Conservation (phyloP, 2,329 filamentous ascomycete genomes). For the Fusarium begoniae region DNA sequence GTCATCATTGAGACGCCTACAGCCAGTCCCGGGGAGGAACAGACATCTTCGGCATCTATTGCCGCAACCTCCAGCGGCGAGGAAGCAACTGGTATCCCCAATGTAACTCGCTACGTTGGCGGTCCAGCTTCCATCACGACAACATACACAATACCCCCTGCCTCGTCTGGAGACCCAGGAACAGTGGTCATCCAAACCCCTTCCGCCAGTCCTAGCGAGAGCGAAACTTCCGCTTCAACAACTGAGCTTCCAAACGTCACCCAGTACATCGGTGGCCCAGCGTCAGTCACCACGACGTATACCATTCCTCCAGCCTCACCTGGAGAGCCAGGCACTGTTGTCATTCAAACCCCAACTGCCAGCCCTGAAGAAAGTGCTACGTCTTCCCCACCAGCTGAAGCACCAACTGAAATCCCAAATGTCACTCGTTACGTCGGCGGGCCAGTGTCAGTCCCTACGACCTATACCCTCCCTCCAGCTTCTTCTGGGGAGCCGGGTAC, state of each 20-base stretch:
- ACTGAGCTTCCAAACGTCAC: background rate
- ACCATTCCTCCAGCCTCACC: background rate
- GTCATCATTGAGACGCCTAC: slow-evolving; percentile 13
- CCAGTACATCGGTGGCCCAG: background rate
- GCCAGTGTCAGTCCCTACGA: background rate
- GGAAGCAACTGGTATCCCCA: background rate
- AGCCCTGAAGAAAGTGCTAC: background rate
- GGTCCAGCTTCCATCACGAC: background rate
- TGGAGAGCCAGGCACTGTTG: background rate
- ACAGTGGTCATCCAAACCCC: background rate
- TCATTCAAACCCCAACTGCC: background rate
- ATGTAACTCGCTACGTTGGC: background rate
- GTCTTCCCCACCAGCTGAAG: background rate
- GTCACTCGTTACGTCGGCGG: background rate
- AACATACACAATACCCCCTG: background rate
- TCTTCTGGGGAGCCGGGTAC: background rate
- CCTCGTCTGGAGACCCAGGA: background rate
- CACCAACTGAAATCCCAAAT: background rate
- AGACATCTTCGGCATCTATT: background rate
- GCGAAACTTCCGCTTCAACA: background rate
- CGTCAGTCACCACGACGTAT: background rate
- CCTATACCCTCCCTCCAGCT: too few relatives aligned
- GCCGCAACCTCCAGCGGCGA: accelerated
- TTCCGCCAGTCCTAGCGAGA: background rate
- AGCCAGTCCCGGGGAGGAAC: background rate